Percentiles rank a stretch among this genome's conserved stretches.
These are phyloP conservation scores for Wickerhamiella kurtzmanii DNA, from an alignment of 805 yeast genomes.

Conservation along the genomic window DNA sequence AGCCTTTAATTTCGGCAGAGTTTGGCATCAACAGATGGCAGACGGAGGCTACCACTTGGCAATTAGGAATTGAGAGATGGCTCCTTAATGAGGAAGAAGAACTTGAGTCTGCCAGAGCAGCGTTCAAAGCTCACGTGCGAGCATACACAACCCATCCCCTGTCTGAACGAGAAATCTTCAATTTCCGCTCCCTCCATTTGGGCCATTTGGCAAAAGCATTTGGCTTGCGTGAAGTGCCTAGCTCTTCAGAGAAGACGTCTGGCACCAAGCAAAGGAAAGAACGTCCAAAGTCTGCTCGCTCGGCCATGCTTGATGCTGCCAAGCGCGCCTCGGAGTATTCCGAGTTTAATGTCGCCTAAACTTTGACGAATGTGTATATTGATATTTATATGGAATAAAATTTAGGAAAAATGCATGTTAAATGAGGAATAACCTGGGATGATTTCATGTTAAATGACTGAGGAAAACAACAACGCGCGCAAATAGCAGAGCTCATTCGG, in stretches of 20 bases:
- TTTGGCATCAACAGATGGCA: conserved; percentile 57
- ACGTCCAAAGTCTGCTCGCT: not conserved
- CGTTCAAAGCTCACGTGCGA: conserved; percentile 76
- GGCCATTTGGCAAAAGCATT: conserved; percentile 95
- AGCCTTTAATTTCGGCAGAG: conserved; percentile 22
- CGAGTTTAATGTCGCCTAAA: not conserved
- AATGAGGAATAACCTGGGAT: too few relatives aligned
- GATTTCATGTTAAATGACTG: not conserved
- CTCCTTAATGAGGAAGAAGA: conserved; percentile 47
- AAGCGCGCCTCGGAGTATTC: not conserved
- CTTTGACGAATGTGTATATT: not conserved
- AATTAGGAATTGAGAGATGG: conserved; percentile 79
- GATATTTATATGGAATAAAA: too few relatives aligned
- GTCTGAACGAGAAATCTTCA: conserved; percentile 65
- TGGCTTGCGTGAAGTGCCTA: conserved; percentile 86
- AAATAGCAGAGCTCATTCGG: not conserved
- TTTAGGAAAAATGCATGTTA: too few relatives aligned
- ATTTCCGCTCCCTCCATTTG: conserved; percentile 68
- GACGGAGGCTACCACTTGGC: conserved; percentile 92
- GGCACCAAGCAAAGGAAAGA: not conserved
- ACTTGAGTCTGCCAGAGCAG: conserved; percentile 59
- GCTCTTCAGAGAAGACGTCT: not conserved
- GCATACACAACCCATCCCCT: conserved; percentile 93
- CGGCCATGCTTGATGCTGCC: conserved; percentile 1
- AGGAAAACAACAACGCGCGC: not conserved